These are phyloP conservation scores for Porcisia deanei DNA, from an alignment of 208 protist genomes.

Conservation along the genomic window DNA sequence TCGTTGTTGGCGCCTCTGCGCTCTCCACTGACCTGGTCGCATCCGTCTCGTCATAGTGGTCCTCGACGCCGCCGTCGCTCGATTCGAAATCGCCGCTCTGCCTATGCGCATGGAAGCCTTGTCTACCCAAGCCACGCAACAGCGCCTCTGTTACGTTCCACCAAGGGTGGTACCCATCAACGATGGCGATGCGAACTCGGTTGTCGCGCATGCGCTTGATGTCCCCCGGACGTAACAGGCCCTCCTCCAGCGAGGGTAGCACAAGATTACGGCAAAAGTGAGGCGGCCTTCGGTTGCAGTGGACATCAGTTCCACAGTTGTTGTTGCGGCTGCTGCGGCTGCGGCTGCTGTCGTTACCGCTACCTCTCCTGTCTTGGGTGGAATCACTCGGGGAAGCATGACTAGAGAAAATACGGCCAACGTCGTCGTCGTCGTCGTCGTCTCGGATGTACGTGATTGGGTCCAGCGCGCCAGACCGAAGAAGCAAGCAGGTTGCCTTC, in stretches of 20 bases:
- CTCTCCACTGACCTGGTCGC: no score
- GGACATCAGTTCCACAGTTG: no score
- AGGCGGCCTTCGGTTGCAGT: not conserved
- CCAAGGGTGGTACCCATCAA: conserved; percentile 38
- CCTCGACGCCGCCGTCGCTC: not conserved
- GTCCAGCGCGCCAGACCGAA: conserved; percentile 16
- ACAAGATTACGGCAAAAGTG: conserved; percentile 7
- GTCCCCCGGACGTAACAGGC: conserved; percentile 11
- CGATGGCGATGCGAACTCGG: conserved; percentile 28
- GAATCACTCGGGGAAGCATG: no score
- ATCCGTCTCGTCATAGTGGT: no score
- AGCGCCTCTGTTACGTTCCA: conserved; percentile 16
- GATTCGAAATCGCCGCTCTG: conserved; percentile 6
- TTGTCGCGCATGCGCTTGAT: conserved; percentile 18
- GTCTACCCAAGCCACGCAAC: not conserved
- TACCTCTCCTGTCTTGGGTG: no score
- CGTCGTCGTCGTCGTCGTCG: conserved; percentile 13
- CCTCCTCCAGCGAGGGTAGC: conserved; percentile 8
- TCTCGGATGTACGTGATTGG: conserved; percentile 14
- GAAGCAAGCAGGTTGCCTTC: conserved; percentile 24
- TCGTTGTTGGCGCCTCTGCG: no score
- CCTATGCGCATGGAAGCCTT: no score
- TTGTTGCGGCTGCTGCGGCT: not conserved
- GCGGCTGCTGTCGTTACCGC: not conserved
- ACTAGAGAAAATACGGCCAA: no score